Base-by-base conservation (phyloP, 441 rosid genomes). In the Brassica balearica region DNA sequence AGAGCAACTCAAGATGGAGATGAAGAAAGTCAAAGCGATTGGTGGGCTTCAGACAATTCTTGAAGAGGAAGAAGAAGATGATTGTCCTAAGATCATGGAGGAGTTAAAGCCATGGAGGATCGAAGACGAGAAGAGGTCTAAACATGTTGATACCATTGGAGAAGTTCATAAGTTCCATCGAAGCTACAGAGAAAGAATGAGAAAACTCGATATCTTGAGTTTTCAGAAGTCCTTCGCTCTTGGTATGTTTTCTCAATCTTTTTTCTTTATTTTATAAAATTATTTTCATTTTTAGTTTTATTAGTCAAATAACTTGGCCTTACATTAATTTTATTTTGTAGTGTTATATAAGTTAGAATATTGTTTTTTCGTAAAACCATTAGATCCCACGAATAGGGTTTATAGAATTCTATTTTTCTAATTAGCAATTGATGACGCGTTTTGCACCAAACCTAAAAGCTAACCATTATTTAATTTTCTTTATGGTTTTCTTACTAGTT, bases 61-160 rank as follows among this genome's bases (percentile, higher is more conserved):
- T 3, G 64, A 59, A 59, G 82, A 79, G 25, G 83, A 80, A 5
- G 80, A 62, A 8, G 98, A 92, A 73, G 94, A 87, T 0, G 97
- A 90, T 76, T 87, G 84, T 23, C 96, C 96, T 0, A 89, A 86
- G 46, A 86, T 93, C 68, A 85, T 82, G 84, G 97, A 90, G 58
- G 94, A 90, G 84, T 84, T 95, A 70, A 95, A 90, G 82, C 97
- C 98, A 55, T 93, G 96, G 96, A 95, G 86, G 82, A 93, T 95
- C 14, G 92, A 95, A 53, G 93, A 90, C 55, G 83, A 80, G 77
- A 80, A 75, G 80, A 91, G 82, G 77, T 85, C 82, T 23, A 89
- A 81, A 27, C 88, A 85, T 25, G 92, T 72, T 76, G 93, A 89
- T 63, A 89, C 79, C 51, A 88, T 91, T 85, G 82, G 87, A 7